Evolutionary conservation across 257 asterid species (phyloP).

Genomic region (Handroanthus guayacan): DNA sequence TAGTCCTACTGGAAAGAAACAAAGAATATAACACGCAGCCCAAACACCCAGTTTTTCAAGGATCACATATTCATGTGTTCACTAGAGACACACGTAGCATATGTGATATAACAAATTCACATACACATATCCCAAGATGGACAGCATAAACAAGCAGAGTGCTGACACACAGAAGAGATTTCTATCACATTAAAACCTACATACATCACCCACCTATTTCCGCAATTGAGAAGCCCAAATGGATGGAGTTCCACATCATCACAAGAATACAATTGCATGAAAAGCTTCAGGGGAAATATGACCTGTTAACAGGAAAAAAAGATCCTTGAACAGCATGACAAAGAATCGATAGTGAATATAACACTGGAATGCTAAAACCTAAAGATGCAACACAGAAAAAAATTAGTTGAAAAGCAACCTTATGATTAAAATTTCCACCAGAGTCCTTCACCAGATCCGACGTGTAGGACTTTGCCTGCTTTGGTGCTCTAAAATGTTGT

Average conservation of each 20-base stretch:
- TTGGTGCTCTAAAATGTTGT: slow-evolving; percentile 58
- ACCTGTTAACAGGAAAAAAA: slow-evolving; percentile 43
- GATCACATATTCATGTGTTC: slow-evolving; percentile 24
- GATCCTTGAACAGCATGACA: slow-evolving; percentile 17
- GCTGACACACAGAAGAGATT: slow-evolving; percentile 8
- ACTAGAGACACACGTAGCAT: background rate
- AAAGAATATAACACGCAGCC: background rate
- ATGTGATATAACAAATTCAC: slow-evolving; percentile 8
- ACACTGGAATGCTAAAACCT: slow-evolving; percentile 8
- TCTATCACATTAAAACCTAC: slow-evolving; percentile 20
- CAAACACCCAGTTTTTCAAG: slow-evolving; percentile 12
- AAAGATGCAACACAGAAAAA: background rate
- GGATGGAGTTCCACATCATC: slow-evolving; percentile 50
- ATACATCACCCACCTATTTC: slow-evolving; percentile 53
- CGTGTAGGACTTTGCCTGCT: slow-evolving; percentile 47
- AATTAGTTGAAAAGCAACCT: slow-evolving; percentile 42
- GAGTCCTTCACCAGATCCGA: slow-evolving; percentile 43
- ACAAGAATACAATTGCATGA: slow-evolving; percentile 55
- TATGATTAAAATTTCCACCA: slow-evolving; percentile 40
- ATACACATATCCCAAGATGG: slow-evolving; percentile 20
- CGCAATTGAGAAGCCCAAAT: slow-evolving; percentile 64
- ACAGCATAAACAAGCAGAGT: slow-evolving; percentile 20
- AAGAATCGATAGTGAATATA: slow-evolving; percentile 19
- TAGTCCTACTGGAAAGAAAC: slow-evolving; percentile 15
- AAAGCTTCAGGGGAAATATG: slow-evolving; percentile 50